Conservation (phyloP, 257 asterid genomes). For the Penstemon eatonii region DNA sequence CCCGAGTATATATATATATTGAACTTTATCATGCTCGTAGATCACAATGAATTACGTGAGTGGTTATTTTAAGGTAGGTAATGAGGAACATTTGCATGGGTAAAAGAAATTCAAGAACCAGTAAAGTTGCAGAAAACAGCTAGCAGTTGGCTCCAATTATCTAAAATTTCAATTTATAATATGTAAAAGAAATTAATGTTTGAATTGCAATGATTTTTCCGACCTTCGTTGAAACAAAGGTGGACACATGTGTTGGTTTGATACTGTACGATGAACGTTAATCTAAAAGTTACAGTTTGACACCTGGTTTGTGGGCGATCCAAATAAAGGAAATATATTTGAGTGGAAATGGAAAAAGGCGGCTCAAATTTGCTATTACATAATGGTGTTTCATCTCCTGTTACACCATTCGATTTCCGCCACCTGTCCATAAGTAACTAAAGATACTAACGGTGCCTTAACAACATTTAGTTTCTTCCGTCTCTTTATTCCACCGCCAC, state of each 20-base stretch:
- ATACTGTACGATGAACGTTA: conserved; percentile 33
- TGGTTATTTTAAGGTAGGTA: conserved; percentile 5
- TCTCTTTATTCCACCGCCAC: too few relatives aligned
- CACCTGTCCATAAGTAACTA: too few relatives aligned
- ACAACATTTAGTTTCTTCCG: too few relatives aligned
- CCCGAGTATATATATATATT: too few relatives aligned
- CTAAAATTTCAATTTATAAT: background rate
- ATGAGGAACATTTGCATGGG: conserved; percentile 38
- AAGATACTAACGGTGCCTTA: too few relatives aligned
- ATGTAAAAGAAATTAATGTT: too few relatives aligned
- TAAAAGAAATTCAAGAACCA: background rate
- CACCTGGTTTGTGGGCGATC: conserved; percentile 41
- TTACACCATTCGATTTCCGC: too few relatives aligned
- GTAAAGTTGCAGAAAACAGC: background rate
- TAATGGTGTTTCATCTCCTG: too few relatives aligned
- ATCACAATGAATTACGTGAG: background rate
- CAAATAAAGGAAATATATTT: too few relatives aligned
- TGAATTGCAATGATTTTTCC: conserved; percentile 13
- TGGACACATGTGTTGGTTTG: conserved; percentile 50
- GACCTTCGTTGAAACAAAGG: conserved; percentile 22
- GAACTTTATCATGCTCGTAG: too few relatives aligned
- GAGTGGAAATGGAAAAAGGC: too few relatives aligned
- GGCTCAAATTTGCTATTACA: too few relatives aligned
- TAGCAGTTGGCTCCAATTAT: conserved; percentile 10
- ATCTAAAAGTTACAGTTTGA: conserved; percentile 36